Evolutionary conservation across 139 green algal species (phyloP).

Genomic region (Auxenochlorella protothecoides): DNA sequence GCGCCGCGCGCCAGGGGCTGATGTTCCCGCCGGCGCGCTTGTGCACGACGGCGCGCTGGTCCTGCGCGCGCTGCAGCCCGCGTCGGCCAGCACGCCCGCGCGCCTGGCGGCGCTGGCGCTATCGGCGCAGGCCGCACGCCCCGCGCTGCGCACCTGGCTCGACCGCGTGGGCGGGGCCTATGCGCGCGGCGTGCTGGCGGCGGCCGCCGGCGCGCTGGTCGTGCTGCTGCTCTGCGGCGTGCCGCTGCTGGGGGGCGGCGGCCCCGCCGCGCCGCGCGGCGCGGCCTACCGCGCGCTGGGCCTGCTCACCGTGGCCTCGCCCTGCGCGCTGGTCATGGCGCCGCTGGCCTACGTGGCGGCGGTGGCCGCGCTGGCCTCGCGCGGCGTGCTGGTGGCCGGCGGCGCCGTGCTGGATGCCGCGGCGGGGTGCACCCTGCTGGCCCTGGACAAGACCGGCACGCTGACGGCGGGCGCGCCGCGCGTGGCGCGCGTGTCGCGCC

Average conservation of each 20-base stretch:
- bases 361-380: constrained; percentile 56
- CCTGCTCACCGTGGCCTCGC: constrained; percentile 64
- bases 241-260: constrained; percentile 17
- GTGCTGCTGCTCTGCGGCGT: constrained; percentile 32
- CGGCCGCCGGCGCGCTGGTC: constrained; percentile 19
- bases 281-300: constrained; percentile 75
- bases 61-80: constrained; percentile 30
- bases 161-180: constrained; percentile 55
- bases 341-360: constrained; percentile 81
- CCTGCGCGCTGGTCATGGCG: constrained; percentile 77
- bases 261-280: constrained; percentile 29
- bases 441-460: constrained; percentile 86
- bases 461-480: constrained; percentile 54
- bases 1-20: constrained; percentile 12
- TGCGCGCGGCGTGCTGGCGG: constrained; percentile 53
- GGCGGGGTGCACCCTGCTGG: constrained; percentile 36
- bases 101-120: constrained; percentile 62
- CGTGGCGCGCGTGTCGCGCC: background rate
- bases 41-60: constrained; percentile 65
- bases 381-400: constrained; percentile 62
- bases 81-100: constrained; percentile 63
- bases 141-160: constrained; percentile 47
- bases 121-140: constrained; percentile 32
- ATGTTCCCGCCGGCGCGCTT: constrained; percentile 36
- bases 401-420: constrained; percentile 66